Base-by-base conservation (phyloP, 768 basidiomycete species). In the Boletus tomentosulus region DNA sequence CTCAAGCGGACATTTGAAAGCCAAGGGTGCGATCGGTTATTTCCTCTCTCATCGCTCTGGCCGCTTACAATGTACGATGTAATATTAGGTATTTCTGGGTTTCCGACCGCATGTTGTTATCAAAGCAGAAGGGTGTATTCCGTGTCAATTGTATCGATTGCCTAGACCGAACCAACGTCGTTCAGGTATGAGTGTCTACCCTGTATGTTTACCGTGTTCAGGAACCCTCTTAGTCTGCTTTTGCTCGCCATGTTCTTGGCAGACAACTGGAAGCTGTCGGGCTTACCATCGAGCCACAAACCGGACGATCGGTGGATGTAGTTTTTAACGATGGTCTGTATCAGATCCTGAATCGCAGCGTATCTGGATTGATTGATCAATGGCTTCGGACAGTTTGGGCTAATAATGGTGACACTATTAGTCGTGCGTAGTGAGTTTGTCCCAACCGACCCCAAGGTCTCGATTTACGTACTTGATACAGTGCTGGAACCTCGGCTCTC, bases 101-200 rank as follows among this genome's bases (percentile, higher is more conserved):
- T 19, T 87, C 87, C 2, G 80, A 87, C 51, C 74, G 82, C 30
- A 74, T 74, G 13, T 75, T 86, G 12, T 76, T 95, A 68, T 86
- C 90, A 6, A 80, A 83, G 62, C 95, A 98, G 68, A 85, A 83
- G 54, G 92, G 92, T 1, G 83, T 87, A 3, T 97, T 90, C 71
- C 82, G 95, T 4, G 82, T 93, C 24, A 98, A 96, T 64, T 98
- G 96, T 66, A 95, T 98, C 43, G 96, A 98, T 65, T 96, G 94
- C 62, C 74, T 98, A 39, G 96, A 98, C 66, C 76, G 96, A 48
- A 98, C 96, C 13, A 97, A 96, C 65, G 95, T 97, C 24, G 91
- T 97, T 9, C 87, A 92, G 78, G 92, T 86, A 61, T 47, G 76
- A 44, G 12, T 19, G 13, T 44, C 12, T 45, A 22, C 12, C 38